Evolutionary conservation across 345 rosid genomes (phyloP).

Genomic region (Citrus reticulata): DNA sequence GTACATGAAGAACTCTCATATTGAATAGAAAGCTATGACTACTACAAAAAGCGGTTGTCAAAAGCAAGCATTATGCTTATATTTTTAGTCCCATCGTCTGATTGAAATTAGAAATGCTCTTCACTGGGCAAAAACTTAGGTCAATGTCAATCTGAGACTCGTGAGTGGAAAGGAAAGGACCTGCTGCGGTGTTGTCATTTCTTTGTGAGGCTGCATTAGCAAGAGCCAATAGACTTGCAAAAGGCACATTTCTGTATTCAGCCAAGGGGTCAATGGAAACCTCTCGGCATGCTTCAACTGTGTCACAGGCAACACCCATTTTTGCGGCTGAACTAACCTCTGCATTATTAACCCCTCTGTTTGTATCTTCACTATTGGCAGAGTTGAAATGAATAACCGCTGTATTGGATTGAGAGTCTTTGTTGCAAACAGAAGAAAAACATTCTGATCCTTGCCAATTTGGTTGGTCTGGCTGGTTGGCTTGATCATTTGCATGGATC

Average conservation of each 20-base stretch:
- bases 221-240: constrained; percentile 46
- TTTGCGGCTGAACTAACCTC: not conserved
- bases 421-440: constrained; percentile 26
- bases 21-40: not conserved
- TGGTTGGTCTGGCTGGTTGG: constrained; percentile 16
- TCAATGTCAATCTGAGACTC: not conserved
- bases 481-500: constrained; percentile 28
- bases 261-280: constrained; percentile 14
- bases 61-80: not conserved
- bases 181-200: not conserved
- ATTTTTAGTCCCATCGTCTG: not conserved
- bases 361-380: not conserved
- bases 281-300: constrained; percentile 16
- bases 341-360: not conserved
- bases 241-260: constrained; percentile 29
- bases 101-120: not conserved
- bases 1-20: not conserved
- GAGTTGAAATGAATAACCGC: constrained; percentile 3
- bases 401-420: constrained; percentile 12
- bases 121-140: not conserved
- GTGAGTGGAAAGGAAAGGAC: constrained; percentile 6
- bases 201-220: constrained; percentile 40
- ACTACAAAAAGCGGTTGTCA: not conserved
- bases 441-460: constrained; percentile 24
- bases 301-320: not conserved